These are phyloP conservation scores for Mycena metata DNA, from an alignment of 768 basidiomycete species.

Conservation along the genomic window DNA sequence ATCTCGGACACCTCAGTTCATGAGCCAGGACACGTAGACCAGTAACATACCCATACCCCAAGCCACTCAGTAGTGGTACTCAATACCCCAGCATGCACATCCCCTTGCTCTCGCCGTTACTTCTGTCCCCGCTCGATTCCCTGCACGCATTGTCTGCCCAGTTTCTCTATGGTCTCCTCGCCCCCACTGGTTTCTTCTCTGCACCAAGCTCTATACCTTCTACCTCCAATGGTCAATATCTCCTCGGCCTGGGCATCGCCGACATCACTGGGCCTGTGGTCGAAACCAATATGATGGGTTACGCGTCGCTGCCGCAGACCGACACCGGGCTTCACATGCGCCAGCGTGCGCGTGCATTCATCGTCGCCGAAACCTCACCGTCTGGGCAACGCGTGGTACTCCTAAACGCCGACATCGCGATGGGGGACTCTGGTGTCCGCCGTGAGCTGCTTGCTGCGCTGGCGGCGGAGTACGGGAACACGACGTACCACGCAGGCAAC, in stretches of 20 bases:
- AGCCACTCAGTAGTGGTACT: no score
- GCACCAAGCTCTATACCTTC: background rate
- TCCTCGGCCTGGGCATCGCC: constrained; percentile 34
- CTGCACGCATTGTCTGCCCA: constrained; percentile 22
- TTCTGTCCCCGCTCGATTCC: constrained; percentile 34
- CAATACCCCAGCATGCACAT: no score
- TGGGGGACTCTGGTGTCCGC: constrained; percentile 74
- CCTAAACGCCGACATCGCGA: constrained; percentile 37
- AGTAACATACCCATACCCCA: no score
- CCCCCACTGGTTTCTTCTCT: background rate
- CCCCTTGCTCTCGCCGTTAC: constrained; percentile 21
- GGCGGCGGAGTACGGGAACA: constrained; percentile 64
- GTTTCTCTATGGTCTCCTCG: constrained; percentile 8
- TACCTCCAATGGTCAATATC: constrained; percentile 20
- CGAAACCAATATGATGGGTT: constrained; percentile 73
- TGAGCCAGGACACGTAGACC: no score
- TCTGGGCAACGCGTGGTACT: constrained; percentile 24
- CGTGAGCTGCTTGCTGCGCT: constrained; percentile 75
- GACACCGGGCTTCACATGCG: constrained; percentile 70
- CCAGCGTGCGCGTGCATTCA: constrained; percentile 66
- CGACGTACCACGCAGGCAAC: constrained; percentile 75
- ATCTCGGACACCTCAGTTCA: no score
- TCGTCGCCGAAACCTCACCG: constrained; percentile 58
- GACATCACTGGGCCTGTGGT: constrained; percentile 58
- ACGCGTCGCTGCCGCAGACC: constrained; percentile 60